Percentiles rank a stretch among this genome's conserved stretches.
phyloP scores from a whole-genome alignment of 176 grass and related monocot genomes.

The Secale cereale region DNA sequence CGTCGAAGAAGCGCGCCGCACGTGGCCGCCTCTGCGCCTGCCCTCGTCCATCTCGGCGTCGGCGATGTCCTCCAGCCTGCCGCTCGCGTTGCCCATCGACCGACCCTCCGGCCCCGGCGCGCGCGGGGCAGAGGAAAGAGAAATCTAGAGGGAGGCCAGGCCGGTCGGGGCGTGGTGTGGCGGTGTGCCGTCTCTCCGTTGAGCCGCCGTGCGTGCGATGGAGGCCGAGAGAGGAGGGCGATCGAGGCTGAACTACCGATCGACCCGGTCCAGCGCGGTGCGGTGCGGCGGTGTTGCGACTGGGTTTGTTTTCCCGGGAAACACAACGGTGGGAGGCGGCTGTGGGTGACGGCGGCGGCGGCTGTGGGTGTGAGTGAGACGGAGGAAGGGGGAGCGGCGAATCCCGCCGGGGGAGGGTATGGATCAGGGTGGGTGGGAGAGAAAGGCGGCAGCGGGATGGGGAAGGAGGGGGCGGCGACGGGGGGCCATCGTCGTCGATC shows the following conservation, averaged over 20 bases:
- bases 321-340: no score
- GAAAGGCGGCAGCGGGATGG: no score
- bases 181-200: background rate
- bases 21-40: slow-evolving; percentile 32
- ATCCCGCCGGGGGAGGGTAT: no score
- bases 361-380: no score
- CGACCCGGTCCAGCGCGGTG: background rate
- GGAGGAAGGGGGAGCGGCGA: no score
- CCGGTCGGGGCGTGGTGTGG: background rate
- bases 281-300: background rate
- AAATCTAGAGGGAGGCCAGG: background rate
- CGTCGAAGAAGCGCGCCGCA: slow-evolving; percentile 29
- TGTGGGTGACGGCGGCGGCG: no score
- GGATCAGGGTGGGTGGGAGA: no score
- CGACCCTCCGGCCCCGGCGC: background rate
- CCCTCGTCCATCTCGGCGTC: slow-evolving; percentile 57
- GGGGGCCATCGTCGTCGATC: no score
- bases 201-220: background rate
- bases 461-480: no score
- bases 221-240: background rate
- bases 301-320: background rate
- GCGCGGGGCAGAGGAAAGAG: background rate
- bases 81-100: slow-evolving; percentile 82
- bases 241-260: background rate
- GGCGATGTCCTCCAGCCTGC: slow-evolving; percentile 51